These are phyloP conservation scores for Pythium dissotocum DNA, from an alignment of 352 stramenopile species.

Conservation along the genomic window DNA sequence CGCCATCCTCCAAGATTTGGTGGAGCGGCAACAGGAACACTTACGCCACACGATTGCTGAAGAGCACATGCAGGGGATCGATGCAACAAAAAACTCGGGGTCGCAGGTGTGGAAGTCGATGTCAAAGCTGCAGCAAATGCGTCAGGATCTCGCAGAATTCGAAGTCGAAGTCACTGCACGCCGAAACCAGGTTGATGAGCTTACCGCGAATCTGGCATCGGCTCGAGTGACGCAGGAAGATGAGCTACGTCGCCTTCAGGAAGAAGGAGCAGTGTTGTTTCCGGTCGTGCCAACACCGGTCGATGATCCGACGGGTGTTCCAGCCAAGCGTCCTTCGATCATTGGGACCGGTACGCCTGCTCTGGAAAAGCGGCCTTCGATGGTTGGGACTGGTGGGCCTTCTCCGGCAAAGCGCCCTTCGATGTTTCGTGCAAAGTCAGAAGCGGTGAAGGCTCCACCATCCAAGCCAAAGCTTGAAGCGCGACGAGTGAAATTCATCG, in stretches of 20 bases:
- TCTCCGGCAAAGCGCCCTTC: not conserved
- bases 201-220: not conserved
- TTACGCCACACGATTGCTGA: slow-evolving; percentile 39
- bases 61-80: slow-evolving; percentile 22
- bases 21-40: slow-evolving; percentile 39
- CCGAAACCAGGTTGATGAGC: not conserved
- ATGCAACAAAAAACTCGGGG: slow-evolving; percentile 20
- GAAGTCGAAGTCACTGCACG: slow-evolving; percentile 27
- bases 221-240: not conserved
- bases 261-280: not conserved
- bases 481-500: slow-evolving; percentile 36
- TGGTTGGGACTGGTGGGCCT: not conserved
- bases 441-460: not conserved
- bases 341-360: not conserved
- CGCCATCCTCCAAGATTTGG: slow-evolving; percentile 36
- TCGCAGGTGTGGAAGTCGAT: slow-evolving; percentile 31
- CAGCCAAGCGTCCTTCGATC: too few relatives aligned
- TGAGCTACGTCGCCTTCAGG: not conserved
- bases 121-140: slow-evolving; percentile 51
- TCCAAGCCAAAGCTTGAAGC: slow-evolving; percentile 23
- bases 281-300: not conserved
- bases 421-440: not conserved
- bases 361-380: not conserved
- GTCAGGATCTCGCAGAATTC: slow-evolving; percentile 42
- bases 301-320: not conserved